These are phyloP conservation scores for Oryza longistaminata DNA, from an alignment of 176 grass and related monocot genomes.

Conservation along the genomic window DNA sequence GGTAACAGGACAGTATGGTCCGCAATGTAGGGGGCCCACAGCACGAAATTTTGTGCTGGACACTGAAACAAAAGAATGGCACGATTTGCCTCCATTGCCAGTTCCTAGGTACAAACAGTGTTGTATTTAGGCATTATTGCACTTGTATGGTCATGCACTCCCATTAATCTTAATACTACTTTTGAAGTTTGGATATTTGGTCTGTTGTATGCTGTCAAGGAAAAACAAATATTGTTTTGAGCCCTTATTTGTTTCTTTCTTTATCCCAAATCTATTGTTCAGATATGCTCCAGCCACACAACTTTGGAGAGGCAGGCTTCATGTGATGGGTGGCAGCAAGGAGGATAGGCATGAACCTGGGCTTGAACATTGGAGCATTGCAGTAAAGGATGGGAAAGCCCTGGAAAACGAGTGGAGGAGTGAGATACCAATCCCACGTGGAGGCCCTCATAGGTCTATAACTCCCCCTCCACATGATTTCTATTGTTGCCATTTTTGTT, in stretches of 20 bases:
- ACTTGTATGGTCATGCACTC: constrained; percentile 6
- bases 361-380: constrained; percentile 90
- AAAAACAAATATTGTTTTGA: neutral
- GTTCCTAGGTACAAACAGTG: constrained; percentile 70
- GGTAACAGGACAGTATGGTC: constrained; percentile 91
- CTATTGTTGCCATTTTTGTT: constrained; percentile 4
- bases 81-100: constrained; percentile 75
- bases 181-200: constrained; percentile 18
- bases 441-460: constrained; percentile 85
- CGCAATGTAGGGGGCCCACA: constrained; percentile 94
- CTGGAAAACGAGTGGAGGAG: constrained; percentile 81
- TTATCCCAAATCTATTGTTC: constrained; percentile 12
- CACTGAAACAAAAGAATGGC: constrained; percentile 81
- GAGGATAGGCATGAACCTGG: constrained; percentile 90
- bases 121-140: neutral
- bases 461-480: constrained; percentile 29
- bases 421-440: constrained; percentile 88
- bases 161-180: neutral
- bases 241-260: constrained; percentile 2
- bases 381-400: constrained; percentile 86
- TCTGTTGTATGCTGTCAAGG: neutral
- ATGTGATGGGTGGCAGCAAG: constrained; percentile 99
- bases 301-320: constrained; percentile 91
- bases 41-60: constrained; percentile 91
- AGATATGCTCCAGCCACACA: constrained; percentile 99